Evolutionary conservation across 495 filamentous ascomycete species (phyloP), one percentile per base, ranked within the genome.

Genomic region (Aspergillus ellipticus): DNA sequence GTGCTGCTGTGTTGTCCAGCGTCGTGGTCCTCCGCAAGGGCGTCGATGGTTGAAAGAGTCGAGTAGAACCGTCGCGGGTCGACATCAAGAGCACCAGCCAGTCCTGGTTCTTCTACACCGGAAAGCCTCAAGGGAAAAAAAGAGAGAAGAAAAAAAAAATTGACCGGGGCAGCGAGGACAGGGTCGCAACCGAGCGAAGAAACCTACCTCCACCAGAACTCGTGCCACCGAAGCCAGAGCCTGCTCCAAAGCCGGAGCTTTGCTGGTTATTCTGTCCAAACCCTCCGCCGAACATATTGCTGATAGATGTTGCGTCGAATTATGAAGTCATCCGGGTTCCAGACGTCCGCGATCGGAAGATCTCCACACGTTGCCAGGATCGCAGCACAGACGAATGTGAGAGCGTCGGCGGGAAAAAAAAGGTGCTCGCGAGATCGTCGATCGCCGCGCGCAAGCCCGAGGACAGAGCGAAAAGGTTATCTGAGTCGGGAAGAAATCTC

Each of bases 251-350:
- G 53, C 76, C 80, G 58, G 75, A 75, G 51, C 75, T 78, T 57
- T 79, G 74, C 66, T 82, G 78, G 63, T 82, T 83, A 57, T 77
- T 82, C 61, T 81, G 75, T 64, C 85, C 84, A 68, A 87, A 87
- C 63, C 80, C 81, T 68, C 74, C 69, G 64, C 74, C 69, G 64
- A 74, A 75, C 74, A 79, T 79, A 53, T 63, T 71, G 65, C 62
- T 66, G 62, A 53, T 65, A 63, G 64, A 61, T 64, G 55, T 62
- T 55, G 48, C 21, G 62, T 48, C 60, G 61, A 50, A 48, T 67
- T 67, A 66, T 47, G 56, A 61, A 60, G 59, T 70, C 73, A 78
- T 76, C 66, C 58, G 35, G 71, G 70, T 60, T 54, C 35, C 42
- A 42, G 42, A 35, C 41, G 57, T 42, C 46, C 33, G 47, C 31